phyloP scores from a whole-genome alignment of 805 yeast species.

The Cyberlindnera subsufficiens region DNA sequence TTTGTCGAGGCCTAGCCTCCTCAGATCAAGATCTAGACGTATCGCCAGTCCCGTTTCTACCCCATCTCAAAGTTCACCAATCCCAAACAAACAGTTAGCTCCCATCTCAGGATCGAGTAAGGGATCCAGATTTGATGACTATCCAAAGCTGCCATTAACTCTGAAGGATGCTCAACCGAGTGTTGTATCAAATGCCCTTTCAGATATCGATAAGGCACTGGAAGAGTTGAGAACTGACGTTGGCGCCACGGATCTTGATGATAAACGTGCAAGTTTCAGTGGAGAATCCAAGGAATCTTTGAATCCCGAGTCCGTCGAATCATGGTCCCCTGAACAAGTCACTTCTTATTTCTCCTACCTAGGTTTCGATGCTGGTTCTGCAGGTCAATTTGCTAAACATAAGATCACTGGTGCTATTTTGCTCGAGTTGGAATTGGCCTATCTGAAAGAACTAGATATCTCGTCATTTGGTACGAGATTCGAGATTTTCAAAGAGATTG shows the following conservation, averaged over 20 bases:
- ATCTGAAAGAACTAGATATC: slow-evolving; percentile 87
- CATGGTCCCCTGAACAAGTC: slow-evolving; percentile 88
- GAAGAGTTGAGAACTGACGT: slow-evolving; percentile 46
- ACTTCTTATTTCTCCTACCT: slow-evolving; percentile 63
- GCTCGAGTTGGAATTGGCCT: slow-evolving; percentile 77
- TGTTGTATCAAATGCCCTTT: slow-evolving; percentile 30
- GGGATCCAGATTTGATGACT: slow-evolving; percentile 10
- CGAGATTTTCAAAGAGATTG: slow-evolving; percentile 86
- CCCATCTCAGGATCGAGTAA: slow-evolving; percentile 12
- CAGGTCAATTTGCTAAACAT: slow-evolving; percentile 78
- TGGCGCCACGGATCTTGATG: slow-evolving; percentile 6
- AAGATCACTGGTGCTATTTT: slow-evolving; percentile 85
- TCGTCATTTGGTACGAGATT: slow-evolving; percentile 92
- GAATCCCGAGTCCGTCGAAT: slow-evolving; percentile 42
- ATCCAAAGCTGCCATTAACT: not conserved
- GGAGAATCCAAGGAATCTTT: slow-evolving; percentile 25
- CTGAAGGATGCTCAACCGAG: slow-evolving; percentile 1
- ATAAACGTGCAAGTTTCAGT: slow-evolving; percentile 11
- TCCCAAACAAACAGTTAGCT: slow-evolving; percentile 4
- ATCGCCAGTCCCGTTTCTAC: slow-evolving; percentile 26
- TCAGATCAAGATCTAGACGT: slow-evolving; percentile 58
- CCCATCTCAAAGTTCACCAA: slow-evolving; percentile 11
- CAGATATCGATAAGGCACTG: slow-evolving; percentile 69
- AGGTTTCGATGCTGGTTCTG: slow-evolving; percentile 71
- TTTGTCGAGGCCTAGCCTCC: slow-evolving; percentile 34